Percentiles rank a stretch among this genome's conserved stretches.
Evolutionary conservation across 345 rosid genomes (phyloP).

Genomic region (Luvunga scandens): DNA sequence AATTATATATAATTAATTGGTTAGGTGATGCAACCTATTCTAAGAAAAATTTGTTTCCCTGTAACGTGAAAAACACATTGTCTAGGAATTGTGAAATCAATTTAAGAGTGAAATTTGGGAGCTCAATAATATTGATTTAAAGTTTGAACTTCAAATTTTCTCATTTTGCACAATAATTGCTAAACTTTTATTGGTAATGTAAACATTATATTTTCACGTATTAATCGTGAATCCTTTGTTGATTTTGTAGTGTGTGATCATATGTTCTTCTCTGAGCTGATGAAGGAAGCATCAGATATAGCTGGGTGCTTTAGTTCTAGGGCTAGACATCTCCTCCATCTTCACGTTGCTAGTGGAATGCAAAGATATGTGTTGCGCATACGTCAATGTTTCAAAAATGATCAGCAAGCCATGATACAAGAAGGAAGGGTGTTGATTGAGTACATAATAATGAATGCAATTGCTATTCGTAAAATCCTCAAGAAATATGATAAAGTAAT

Average conservation of each 20-base stretch:
- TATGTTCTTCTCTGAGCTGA: constrained; percentile 76
- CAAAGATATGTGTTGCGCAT: constrained; percentile 55
- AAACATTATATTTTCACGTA: neutral
- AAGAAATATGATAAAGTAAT: constrained; percentile 92
- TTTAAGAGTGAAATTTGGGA: neutral
- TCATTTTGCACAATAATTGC: neutral
- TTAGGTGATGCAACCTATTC: neutral
- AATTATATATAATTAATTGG: neutral
- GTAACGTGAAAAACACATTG: neutral
- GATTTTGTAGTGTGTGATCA: constrained; percentile 70
- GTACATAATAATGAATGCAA: constrained; percentile 78
- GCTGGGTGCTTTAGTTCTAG: constrained; percentile 78
- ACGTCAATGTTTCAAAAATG: constrained; percentile 59
- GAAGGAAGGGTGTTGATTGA: constrained; percentile 79
- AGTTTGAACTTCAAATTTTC: neutral
- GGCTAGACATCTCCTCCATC: constrained; percentile 76
- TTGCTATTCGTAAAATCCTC: constrained; percentile 82
- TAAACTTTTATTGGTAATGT: neutral
- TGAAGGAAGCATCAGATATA: constrained; percentile 81
- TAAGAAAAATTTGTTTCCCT: neutral
- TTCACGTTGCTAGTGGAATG: constrained; percentile 70
- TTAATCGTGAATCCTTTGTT: neutral
- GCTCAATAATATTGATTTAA: neutral
- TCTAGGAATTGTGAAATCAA: neutral
- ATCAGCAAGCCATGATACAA: constrained; percentile 52